Base-by-base conservation (phyloP, 1,139 yeast species). In the Nakaseomyces delphensis region DNA sequence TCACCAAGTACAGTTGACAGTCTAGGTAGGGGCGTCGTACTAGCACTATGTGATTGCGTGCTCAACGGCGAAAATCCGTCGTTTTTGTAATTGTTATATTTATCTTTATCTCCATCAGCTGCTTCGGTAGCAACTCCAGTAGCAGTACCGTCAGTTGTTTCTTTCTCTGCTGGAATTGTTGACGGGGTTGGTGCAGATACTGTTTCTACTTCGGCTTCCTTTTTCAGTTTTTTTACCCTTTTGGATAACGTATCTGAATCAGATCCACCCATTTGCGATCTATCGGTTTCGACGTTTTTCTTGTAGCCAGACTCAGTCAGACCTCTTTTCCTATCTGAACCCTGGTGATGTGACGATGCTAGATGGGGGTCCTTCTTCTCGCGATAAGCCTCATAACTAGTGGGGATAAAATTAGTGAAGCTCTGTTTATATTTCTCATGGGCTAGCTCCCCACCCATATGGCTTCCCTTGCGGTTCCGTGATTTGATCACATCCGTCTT, bases 401-500 rank as follows among this genome's bases (percentile, higher is more conserved):
- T 33, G 6, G 37, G 37, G 8, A 33, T 20, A 14, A 33, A 33
- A 14, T 33, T 33, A 10, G 37, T 33, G 14, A 33, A 33, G 27
- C 37, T 33, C 27, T 33, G 37, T 14, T 33, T 33, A 11, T 33
- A 33, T 11, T 27, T 20, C 16, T 33, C 37, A 18, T 33, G 37
- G 4, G 27, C 37, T 14, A 33, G 7, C 16, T 33, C 37, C 3
- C 24, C 36, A 16, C 16, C 16, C 16, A 15, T 21, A 10, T 33
- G 37, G 11, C 41, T 13, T 46, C 48, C 31, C 42, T 44, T 24
- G 56, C 97, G 73, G 61, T 87, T 87, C 57, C 96, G 73, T 38
- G 93, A 80, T 64, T 87, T 85, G 59, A 89, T 89, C 19, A 91
- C 87, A 63, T 87, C 95, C 5, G 95, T 86, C 60, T 89, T 89